phyloP scores from a whole-genome alignment of 768 basidiomycete genomes.

The Leccinum disarticulatum region DNA sequence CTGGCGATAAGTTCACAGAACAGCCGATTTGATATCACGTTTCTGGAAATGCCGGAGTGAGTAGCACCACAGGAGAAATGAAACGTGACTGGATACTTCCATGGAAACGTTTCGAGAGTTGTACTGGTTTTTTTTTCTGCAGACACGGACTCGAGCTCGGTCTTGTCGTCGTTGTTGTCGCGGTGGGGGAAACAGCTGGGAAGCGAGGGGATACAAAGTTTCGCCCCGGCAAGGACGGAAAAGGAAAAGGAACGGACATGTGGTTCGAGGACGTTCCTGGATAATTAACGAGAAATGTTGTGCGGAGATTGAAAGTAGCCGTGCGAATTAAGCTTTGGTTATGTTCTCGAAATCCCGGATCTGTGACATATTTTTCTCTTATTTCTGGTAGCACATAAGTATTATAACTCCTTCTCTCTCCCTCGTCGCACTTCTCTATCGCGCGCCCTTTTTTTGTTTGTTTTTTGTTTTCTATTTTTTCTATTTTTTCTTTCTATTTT shows the following conservation, averaged over 20 bases:
- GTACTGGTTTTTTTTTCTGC: not conserved
- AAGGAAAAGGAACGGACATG: constrained; percentile 19
- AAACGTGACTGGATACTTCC: constrained; percentile 23
- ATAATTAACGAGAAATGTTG: constrained; percentile 28
- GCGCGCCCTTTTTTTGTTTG: constrained; percentile 2
- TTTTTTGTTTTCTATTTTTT: constrained; percentile 1
- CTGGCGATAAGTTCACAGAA: constrained; percentile 32
- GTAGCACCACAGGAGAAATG: constrained; percentile 14
- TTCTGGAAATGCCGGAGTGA: constrained; percentile 31
- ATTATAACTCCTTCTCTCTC: constrained; percentile 27
- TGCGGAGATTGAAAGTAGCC: constrained; percentile 35
- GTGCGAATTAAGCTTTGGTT: constrained; percentile 38
- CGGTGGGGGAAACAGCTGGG: constrained; percentile 6
- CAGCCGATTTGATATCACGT: constrained; percentile 32
- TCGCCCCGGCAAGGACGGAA: constrained; percentile 22
- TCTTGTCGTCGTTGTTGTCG: not conserved
- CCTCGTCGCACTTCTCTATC: constrained; percentile 16
- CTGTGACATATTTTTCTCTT: constrained; percentile 42
- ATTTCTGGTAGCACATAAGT: constrained; percentile 35
- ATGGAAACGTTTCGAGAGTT: constrained; percentile 21
- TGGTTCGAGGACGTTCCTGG: constrained; percentile 34
- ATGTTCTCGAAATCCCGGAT: constrained; percentile 41
- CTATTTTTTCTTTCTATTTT: constrained; percentile 6
- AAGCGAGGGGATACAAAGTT: constrained; percentile 17
- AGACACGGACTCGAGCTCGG: not conserved